A percentile compares a stretch with the other conserved stretches of the same genome.
Evolutionary conservation across 306 rosid genomes (phyloP).

Genomic region (Pterocarpus macrocarpus): DNA sequence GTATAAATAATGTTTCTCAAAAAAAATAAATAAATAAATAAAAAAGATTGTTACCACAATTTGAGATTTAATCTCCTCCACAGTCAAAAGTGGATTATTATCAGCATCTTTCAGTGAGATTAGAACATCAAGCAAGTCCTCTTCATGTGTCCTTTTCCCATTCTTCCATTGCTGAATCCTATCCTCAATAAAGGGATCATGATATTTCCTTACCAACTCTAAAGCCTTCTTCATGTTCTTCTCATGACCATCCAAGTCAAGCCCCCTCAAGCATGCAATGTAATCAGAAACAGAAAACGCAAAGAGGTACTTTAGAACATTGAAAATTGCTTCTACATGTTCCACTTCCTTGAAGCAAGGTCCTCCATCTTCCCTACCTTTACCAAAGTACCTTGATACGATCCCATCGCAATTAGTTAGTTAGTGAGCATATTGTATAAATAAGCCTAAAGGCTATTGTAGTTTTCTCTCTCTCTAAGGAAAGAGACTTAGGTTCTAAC

Average conservation of each 20-base stretch:
- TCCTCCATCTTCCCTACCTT: conserved; percentile 47
- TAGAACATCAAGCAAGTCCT: conserved; percentile 15
- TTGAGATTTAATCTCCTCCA: conserved; percentile 49
- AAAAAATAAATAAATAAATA: too few relatives aligned
- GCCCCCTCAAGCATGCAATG: conserved; percentile 36
- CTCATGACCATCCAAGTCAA: too few relatives aligned
- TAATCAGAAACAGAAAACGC: conserved; percentile 48
- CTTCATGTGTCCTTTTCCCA: background rate
- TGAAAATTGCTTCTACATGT: conserved; percentile 24
- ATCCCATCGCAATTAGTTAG: too few relatives aligned
- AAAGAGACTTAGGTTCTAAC: too few relatives aligned
- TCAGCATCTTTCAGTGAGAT: conserved; percentile 34
- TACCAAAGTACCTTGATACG: conserved; percentile 40
- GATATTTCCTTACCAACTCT: background rate
- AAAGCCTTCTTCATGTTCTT: conserved; percentile 23
- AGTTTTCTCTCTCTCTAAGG: too few relatives aligned
- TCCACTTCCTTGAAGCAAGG: conserved; percentile 47
- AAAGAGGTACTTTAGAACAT: background rate
- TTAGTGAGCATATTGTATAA: too few relatives aligned
- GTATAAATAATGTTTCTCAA: too few relatives aligned
- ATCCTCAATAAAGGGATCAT: conserved; percentile 32
- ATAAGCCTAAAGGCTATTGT: too few relatives aligned
- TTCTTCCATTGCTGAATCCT: background rate
- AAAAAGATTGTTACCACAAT: conserved; percentile 14
- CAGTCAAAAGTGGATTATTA: conserved; percentile 23